phyloP scores from a whole-genome alignment of 306 rosid genomes.

The Acacia melanoxylon region DNA sequence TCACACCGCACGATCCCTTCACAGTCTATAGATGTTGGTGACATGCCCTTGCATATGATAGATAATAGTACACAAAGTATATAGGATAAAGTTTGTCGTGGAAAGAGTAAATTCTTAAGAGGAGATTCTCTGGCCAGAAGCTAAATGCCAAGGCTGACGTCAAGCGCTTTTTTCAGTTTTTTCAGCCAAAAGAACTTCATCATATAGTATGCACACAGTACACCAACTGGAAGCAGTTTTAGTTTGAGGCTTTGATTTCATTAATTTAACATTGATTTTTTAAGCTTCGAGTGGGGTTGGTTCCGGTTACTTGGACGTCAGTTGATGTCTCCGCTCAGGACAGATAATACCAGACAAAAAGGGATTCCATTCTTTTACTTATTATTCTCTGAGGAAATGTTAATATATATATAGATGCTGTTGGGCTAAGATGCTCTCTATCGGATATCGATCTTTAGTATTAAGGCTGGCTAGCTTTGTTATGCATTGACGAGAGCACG shows the following conservation, averaged over 20 bases:
- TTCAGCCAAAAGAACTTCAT: neutral
- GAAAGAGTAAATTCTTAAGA: neutral
- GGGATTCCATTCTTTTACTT: neutral
- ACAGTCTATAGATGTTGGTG: no score
- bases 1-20: no score
- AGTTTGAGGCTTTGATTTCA: neutral
- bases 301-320: neutral
- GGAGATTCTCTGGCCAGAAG: neutral
- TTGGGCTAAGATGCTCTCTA: neutral
- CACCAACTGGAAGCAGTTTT: neutral
- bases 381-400: neutral
- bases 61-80: no score
- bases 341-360: neutral
- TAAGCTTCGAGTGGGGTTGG: neutral
- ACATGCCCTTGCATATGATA: no score
- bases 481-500: slow-evolving; percentile 4
- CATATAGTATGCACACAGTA: neutral
- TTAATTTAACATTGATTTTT: neutral
- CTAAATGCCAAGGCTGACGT: neutral
- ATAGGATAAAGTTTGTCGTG: no score
- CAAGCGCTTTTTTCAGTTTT: neutral
- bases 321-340: neutral
- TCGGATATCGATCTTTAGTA: neutral
- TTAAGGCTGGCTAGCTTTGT: neutral
- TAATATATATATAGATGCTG: neutral